phyloP scores from a whole-genome alignment of 257 asterid species.

The Linderniella brevidens region DNA sequence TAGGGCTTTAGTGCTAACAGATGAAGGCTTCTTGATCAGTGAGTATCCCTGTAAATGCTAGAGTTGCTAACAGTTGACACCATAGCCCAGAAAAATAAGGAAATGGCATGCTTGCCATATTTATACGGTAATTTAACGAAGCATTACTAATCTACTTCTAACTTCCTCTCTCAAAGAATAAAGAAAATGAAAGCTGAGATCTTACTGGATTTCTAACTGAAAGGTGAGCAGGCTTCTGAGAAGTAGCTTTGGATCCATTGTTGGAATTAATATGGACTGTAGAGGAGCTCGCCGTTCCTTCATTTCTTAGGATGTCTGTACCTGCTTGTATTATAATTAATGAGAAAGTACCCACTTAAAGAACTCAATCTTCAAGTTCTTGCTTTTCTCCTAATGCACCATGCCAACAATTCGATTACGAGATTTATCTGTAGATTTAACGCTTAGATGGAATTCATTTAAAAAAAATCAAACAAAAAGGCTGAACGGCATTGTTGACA shows the following conservation, averaged over 20 bases:
- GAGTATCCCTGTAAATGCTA: constrained; percentile 27
- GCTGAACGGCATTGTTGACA: too few species aligned
- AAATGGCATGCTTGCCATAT: too few species aligned
- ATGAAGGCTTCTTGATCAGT: constrained; percentile 18
- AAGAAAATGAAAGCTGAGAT: constrained; percentile 11
- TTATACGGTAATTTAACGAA: too few species aligned
- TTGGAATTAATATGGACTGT: constrained; percentile 24
- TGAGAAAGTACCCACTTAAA: too few species aligned
- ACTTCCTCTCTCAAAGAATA: constrained; percentile 1
- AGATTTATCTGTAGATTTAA: too few species aligned
- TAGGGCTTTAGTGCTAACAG: constrained; percentile 15
- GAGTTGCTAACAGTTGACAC: constrained; percentile 5
- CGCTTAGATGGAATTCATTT: too few species aligned
- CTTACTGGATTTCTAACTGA: constrained; percentile 38
- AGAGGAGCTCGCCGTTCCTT: constrained; percentile 26
- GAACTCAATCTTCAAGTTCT: too few species aligned
- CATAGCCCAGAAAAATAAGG: constrained; percentile 3
- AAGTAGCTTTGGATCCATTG: constrained; percentile 23
- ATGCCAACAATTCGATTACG: neutral
- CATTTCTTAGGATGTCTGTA: constrained; percentile 23
- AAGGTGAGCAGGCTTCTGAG: constrained; percentile 16
- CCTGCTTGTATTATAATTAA: constrained; percentile 21
- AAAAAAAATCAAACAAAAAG: too few species aligned
- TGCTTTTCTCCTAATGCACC: too few species aligned
- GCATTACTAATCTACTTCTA: neutral